These are phyloP conservation scores for Haberlea rhodopensis DNA, from an alignment of 257 asterid genomes.

Conservation along the genomic window DNA sequence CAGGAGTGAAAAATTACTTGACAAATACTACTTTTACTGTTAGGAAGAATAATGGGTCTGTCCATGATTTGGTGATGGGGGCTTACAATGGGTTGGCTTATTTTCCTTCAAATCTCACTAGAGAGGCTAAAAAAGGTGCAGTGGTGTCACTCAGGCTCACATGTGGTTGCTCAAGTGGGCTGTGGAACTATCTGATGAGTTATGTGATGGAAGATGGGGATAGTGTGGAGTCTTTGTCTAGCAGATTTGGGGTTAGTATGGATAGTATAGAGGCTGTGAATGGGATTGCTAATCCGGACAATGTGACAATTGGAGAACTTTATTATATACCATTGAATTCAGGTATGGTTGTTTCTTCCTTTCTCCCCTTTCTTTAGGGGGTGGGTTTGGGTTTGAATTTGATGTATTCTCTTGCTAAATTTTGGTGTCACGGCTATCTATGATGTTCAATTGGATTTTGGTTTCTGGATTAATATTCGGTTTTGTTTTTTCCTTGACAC, in stretches of 20 bases:
- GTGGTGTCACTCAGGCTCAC: slow-evolving; percentile 73
- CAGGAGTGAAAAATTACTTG: slow-evolving; percentile 49
- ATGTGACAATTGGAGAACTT: slow-evolving; percentile 75
- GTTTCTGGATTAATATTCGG: slow-evolving; percentile 22
- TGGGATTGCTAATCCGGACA: slow-evolving; percentile 78
- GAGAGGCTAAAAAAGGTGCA: slow-evolving; percentile 77
- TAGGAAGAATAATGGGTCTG: slow-evolving; percentile 64
- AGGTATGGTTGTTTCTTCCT: slow-evolving; percentile 41
- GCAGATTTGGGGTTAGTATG: slow-evolving; percentile 98
- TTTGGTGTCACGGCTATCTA: slow-evolving; percentile 18
- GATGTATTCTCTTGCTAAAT: slow-evolving; percentile 1
- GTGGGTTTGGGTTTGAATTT: slow-evolving; percentile 6
- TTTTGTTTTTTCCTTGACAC: not conserved
- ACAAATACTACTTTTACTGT: slow-evolving; percentile 78
- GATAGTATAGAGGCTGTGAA: slow-evolving; percentile 77
- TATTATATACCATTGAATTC: slow-evolving; percentile 79
- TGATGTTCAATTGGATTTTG: slow-evolving; percentile 22
- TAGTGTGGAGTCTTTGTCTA: slow-evolving; percentile 79
- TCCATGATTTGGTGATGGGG: slow-evolving; percentile 57
- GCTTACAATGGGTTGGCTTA: slow-evolving; percentile 79
- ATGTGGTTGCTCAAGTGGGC: slow-evolving; percentile 95
- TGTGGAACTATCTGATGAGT: slow-evolving; percentile 96
- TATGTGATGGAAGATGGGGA: slow-evolving; percentile 90
- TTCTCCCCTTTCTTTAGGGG: not conserved
- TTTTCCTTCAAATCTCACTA: slow-evolving; percentile 62